These are phyloP conservation scores for Melocanna baccifera DNA, from an alignment of 176 grass and related monocot genomes.

Conservation along the genomic window DNA sequence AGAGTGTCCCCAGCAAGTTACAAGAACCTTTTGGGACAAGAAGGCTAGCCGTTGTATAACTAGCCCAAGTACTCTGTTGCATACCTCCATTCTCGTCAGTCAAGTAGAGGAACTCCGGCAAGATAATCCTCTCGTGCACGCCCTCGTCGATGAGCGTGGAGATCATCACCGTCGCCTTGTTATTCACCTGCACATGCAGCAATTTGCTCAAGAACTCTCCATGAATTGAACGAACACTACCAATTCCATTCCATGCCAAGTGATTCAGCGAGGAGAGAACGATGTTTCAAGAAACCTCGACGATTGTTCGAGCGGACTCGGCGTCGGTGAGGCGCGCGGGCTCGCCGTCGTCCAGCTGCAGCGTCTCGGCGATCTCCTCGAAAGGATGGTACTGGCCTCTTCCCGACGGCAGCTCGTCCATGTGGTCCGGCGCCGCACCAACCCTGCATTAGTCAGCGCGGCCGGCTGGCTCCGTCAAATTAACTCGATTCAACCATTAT, in stretches of 20 bases:
- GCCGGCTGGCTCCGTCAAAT: not conserved
- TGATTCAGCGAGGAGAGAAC: not conserved
- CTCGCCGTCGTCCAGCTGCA: conserved; percentile 32
- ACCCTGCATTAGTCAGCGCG: conserved; percentile 1
- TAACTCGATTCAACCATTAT: not conserved
- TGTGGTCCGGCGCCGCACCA: conserved; percentile 34
- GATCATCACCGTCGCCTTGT: conserved; percentile 71
- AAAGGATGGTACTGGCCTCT: conserved; percentile 59
- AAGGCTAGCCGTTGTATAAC: not conserved
- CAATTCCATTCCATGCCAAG: not conserved
- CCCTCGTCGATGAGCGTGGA: conserved; percentile 51
- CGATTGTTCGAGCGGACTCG: conserved; percentile 71
- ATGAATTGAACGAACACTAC: not conserved
- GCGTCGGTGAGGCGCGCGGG: conserved; percentile 55
- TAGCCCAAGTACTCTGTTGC: not conserved
- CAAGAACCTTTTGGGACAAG: conserved; percentile 9
- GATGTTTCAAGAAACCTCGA: conserved; percentile 49
- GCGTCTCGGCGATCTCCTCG: conserved; percentile 58
- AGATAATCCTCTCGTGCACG: conserved; percentile 60
- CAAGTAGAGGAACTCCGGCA: conserved; percentile 68
- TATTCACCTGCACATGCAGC: conserved; percentile 58
- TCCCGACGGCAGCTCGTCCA: conserved; percentile 27
- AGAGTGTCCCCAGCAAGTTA: conserved; percentile 15
- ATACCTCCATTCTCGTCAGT: conserved; percentile 95
- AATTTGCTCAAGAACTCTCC: not conserved